phyloP scores from a whole-genome alignment of 169 alveolate genomes.

The Plasmodium falciparum region DNA sequence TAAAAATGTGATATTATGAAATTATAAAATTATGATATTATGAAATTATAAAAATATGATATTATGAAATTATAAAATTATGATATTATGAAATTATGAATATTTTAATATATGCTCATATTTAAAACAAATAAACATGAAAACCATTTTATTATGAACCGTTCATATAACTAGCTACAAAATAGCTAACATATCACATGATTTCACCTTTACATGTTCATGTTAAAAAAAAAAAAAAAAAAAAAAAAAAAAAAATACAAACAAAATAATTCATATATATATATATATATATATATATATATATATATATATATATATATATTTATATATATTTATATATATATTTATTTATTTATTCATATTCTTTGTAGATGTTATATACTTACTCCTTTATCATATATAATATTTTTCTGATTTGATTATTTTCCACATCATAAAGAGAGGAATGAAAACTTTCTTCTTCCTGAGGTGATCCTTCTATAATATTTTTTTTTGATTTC shows the following conservation, averaged over 20 bases:
- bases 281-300: not conserved
- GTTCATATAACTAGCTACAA: no score
- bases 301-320: not conserved
- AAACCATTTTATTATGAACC: no score
- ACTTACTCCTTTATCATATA: constrained; percentile 73
- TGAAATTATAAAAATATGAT: no score
- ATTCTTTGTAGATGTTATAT: no score
- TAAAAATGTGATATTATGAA: not conserved
- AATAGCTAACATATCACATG: no score
- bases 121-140: no score
- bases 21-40: no score
- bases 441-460: constrained; percentile 21
- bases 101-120: no score
- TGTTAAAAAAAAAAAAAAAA: constrained; percentile 10
- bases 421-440: constrained; percentile 57
- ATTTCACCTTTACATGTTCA: constrained; percentile 20
- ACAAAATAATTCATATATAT: constrained; percentile 9
- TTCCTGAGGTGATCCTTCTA: not conserved
- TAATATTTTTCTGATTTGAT: constrained; percentile 60
- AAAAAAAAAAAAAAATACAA: constrained; percentile 1
- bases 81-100: no score
- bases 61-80: not conserved
- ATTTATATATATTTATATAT: not conserved
- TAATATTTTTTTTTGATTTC: not conserved
- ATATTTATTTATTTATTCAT: not conserved